Base-by-base conservation (phyloP, 495 filamentous ascomycete species). In the Hypoxylon rickii region DNA sequence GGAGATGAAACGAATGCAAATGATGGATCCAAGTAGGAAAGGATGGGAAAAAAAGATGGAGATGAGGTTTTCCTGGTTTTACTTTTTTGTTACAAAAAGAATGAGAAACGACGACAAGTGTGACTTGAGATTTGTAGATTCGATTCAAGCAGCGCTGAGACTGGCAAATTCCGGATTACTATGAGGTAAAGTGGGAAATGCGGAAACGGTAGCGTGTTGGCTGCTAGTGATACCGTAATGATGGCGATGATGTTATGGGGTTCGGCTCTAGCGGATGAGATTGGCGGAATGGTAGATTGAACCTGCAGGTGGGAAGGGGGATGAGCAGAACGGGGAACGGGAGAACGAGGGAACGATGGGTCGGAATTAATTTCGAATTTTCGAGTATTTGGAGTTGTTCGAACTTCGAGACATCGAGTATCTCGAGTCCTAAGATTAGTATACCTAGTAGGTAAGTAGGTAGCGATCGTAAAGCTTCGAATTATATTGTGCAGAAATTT, bases 1-100 rank as follows among this genome's bases (percentile, higher is more conserved):
- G 42, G 40, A 55, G 42, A 56, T 56, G 43, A 52, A 62, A 63
- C 44, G 52, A 63, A 51, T 54, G 48, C 53, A 33, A 43, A 47
- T 34, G 41, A 33, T 47, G 31, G 12, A 29, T 29, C 24, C 10
- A 29, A 10, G 24, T 29, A 29, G 24, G 24, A 10, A 29, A 29
- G 24, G n/a, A n/a, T n/a, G n/a, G n/a, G n/a, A n/a, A 10, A 29
- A 29, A 29, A 29, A 11, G 34, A 17, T 33, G 38, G 33, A 55
- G 22, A 29, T 21, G 34, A n/a, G n/a, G n/a, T n/a, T n/a, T n/a
- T n/a, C n/a, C n/a, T n/a, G n/a, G n/a, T n/a, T n/a, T n/a, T n/a
- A n/a, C n/a, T n/a, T n/a, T n/a, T n/a, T n/a, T n/a, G n/a, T n/a
- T n/a, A n/a, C n/a, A n/a, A 34, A 52, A 55, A 52, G 19, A 56